Base-by-base conservation (phyloP, 495 filamentous ascomycete genomes). In the Penicillium pancosmium region DNA sequence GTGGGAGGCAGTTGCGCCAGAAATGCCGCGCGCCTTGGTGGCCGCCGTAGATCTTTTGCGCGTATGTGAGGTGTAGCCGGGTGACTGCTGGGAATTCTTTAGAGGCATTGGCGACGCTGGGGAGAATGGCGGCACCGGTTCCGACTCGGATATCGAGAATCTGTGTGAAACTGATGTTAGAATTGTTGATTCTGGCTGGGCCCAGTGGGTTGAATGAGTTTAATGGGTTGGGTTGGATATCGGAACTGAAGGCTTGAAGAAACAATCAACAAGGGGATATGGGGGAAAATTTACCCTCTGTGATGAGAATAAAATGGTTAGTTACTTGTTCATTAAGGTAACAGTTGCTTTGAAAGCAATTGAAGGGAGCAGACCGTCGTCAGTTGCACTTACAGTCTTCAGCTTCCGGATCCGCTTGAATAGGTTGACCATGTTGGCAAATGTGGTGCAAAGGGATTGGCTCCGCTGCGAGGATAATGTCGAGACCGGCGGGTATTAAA, bases 21-120 rank as follows among this genome's bases (percentile, higher is more conserved):
- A 98, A 96, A 80, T 91, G 91, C 57, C 90, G 88, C 35, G 94
- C 85, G 23, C 93, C 93, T 68, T 89, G 81, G 72, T 96, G 90
- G 43, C 78, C 77, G 56, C 60, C 60, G 56, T 78, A 72, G 55
- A 85, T 80, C 62, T 82, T 87, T 41, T 64, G 64, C 13, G 88
- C 86, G 71, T 96, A 97, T 62, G 89, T 85, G 68, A 98, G 73
- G 74, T 93, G 89, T 70, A 98, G 88, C 57, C 88, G 81, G 56
- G 89, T 88, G 51, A 98, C 86, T 44, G 73, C 68, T 55, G 78
- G 77, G 58, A 73, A 75, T 61, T 93, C 86, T 65, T 74, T 69
- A 56, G 69, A 68, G 60, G 78, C 70, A 43, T 64, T 69, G 27
- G 62, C 38, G 38, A 66, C 34, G 49, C 83, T 82, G 1, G 92